These are phyloP conservation scores for Sugiyamaella novakii DNA, from an alignment of 1,139 yeast species.

Conservation along the genomic window DNA sequence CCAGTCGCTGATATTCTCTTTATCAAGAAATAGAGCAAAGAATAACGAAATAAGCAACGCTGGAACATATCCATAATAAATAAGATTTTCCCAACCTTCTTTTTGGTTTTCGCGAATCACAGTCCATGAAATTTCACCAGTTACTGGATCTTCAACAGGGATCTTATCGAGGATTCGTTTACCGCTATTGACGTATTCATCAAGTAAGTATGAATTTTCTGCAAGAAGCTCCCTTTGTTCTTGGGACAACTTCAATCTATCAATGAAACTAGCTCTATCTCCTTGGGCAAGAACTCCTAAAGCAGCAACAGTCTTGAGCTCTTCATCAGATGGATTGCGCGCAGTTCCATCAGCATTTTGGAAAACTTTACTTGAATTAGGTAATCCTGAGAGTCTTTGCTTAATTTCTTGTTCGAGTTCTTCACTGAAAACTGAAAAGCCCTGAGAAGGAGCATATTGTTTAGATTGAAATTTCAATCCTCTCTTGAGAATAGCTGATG, in stretches of 20 bases:
- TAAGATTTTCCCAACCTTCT: constrained; percentile 82
- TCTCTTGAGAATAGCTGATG: constrained; percentile 17
- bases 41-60: constrained; percentile 53
- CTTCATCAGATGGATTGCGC: constrained; percentile 69
- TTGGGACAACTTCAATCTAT: constrained; percentile 57
- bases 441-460: constrained; percentile 30
- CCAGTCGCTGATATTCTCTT: constrained; percentile 60
- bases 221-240: constrained; percentile 61
- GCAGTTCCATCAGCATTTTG: constrained; percentile 79
- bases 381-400: constrained; percentile 36
- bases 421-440: constrained; percentile 35
- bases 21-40: constrained; percentile 51
- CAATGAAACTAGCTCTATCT: constrained; percentile 63
- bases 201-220: constrained; percentile 66
- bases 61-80: constrained; percentile 74
- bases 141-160: constrained; percentile 76
- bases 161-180: constrained; percentile 78
- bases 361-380: constrained; percentile 49
- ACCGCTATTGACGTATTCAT: constrained; percentile 57
- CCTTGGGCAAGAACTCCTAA: constrained; percentile 60
- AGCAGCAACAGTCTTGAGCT: constrained; percentile 73
- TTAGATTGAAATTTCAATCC: constrained; percentile 29
- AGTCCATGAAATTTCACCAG: constrained; percentile 81
- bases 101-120: constrained; percentile 72
- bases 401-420: constrained; percentile 39